Conservation (phyloP, 2,329 filamentous ascomycete species). For the Mycosphaerelloides madeirae region DNA sequence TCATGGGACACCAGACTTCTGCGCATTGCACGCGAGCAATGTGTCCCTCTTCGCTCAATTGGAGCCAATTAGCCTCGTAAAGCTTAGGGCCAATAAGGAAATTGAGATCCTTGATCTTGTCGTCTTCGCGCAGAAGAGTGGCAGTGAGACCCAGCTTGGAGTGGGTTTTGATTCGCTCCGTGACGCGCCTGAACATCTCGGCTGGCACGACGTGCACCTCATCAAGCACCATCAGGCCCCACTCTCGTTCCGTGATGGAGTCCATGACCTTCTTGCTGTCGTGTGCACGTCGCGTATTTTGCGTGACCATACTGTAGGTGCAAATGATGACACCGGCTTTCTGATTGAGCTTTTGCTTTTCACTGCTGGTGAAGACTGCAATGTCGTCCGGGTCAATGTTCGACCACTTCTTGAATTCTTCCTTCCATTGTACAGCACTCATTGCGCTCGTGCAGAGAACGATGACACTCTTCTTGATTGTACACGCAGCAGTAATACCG, state of each 20-base stretch:
- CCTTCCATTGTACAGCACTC: conserved; percentile 94
- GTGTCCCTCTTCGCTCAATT: conserved; percentile 91
- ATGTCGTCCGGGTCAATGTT: conserved; percentile 93
- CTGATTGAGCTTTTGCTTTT: conserved; percentile 78
- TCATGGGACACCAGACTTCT: conserved; percentile 99
- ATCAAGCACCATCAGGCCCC: conserved; percentile 94
- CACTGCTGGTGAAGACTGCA: conserved; percentile 89
- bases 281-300: conserved; percentile 78
- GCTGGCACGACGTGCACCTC: conserved; percentile 98
- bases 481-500: conserved; percentile 96
- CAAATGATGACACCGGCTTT: conserved; percentile 96
- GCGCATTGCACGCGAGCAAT: conserved; percentile 97
- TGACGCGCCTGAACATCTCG: conserved; percentile 92
- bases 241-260: conserved; percentile 82
- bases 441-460: conserved; percentile 96
- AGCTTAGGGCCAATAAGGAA: conserved; percentile 96
- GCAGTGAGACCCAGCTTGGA: conserved; percentile 93
- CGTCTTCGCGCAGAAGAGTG: conserved; percentile 89
- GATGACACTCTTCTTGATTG: conserved; percentile 93
- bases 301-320: conserved; percentile 98
- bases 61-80: conserved; percentile 99
- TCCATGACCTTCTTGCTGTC: conserved; percentile 98
- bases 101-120: conserved; percentile 96
- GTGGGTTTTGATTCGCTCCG: conserved; percentile 86
- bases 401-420: conserved; percentile 98